Conservation (phyloP, 768 basidiomycete genomes). For the Harrya chromipes region DNA sequence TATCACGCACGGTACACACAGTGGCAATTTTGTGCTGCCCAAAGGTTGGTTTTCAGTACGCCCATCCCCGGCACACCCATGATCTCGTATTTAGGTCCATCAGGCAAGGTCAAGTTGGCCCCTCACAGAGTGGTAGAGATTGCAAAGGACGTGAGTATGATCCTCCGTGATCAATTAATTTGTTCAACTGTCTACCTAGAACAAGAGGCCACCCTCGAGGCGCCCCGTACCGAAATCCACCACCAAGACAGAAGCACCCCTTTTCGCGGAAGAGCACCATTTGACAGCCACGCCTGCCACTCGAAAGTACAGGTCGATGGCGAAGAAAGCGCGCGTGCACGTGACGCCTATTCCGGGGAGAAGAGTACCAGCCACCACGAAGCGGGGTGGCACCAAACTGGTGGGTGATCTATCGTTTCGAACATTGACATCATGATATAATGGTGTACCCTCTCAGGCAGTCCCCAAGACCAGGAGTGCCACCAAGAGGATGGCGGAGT, state of each 20-base stretch:
- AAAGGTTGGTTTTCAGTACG: conserved; percentile 37
- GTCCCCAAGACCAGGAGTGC: background rate
- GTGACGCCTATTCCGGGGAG: conserved; percentile 6
- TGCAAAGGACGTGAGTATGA: conserved; percentile 15
- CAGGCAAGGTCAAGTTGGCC: conserved; percentile 27
- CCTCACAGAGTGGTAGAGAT: conserved; percentile 9
- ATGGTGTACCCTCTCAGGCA: conserved; percentile 1
- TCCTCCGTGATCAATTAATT: background rate
- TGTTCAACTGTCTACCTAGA: conserved; percentile 5
- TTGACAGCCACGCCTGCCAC: conserved; percentile 1
- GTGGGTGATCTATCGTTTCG: conserved; percentile 2
- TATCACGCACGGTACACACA: conserved; percentile 50
- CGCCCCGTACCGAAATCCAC: background rate
- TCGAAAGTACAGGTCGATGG: conserved; percentile 23
- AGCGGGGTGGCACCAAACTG: conserved; percentile 4
- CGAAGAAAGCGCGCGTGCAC: conserved; percentile 22
- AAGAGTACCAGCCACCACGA: conserved; percentile 2
- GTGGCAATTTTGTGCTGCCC: conserved; percentile 53
- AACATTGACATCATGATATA: background rate
- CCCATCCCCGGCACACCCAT: background rate
- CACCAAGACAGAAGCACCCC: background rate
- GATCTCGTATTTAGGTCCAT: conserved; percentile 16
- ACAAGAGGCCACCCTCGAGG: conserved; percentile 8
- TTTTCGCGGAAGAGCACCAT: background rate
- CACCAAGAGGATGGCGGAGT: background rate